phyloP scores from a whole-genome alignment of 2,329 filamentous ascomycete species.

The Chaetomium sp. region DNA sequence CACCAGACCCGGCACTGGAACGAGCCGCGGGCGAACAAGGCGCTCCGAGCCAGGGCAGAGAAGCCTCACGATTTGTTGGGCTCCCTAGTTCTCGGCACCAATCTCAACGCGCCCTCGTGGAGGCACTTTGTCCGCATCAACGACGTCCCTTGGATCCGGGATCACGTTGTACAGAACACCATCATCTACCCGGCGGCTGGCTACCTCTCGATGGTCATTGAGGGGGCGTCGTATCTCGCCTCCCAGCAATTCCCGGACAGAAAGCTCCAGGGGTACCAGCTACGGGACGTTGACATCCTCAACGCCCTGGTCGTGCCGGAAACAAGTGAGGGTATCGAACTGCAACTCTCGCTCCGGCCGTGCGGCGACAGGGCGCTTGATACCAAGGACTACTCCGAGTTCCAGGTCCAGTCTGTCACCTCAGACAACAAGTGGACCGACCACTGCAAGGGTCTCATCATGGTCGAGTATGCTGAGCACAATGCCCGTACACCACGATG shows the following conservation, averaged over 20 bases:
- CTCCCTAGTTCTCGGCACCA: slow-evolving; percentile 37
- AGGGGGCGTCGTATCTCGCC: slow-evolving; percentile 39
- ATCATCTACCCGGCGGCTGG: slow-evolving; percentile 52
- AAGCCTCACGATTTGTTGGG: slow-evolving; percentile 47
- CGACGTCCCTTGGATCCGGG: slow-evolving; percentile 49
- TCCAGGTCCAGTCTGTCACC: slow-evolving; percentile 32
- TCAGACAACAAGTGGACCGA: slow-evolving; percentile 34
- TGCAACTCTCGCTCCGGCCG: slow-evolving; percentile 31
- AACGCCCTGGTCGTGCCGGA: slow-evolving; percentile 33
- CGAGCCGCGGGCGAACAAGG: slow-evolving; percentile 41
- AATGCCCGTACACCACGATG: neutral
- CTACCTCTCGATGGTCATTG: slow-evolving; percentile 42
- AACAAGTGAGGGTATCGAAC: slow-evolving; percentile 33
- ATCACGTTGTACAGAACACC: slow-evolving; percentile 52
- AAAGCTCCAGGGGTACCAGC: slow-evolving; percentile 37
- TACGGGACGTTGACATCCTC: slow-evolving; percentile 38
- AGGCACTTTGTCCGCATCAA: slow-evolving; percentile 42
- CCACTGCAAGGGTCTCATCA: slow-evolving; percentile 34
- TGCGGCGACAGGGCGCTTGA: slow-evolving; percentile 29
- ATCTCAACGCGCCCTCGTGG: slow-evolving; percentile 41
- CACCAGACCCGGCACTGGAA: slow-evolving; percentile 47
- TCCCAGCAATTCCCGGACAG: slow-evolving; percentile 27
- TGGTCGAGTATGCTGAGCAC: slow-evolving; percentile 23
- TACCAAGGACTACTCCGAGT: slow-evolving; percentile 32
- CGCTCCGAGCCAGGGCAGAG: slow-evolving; percentile 40